A percentile compares a stretch with the other conserved stretches of the same genome.
Evolutionary conservation across 2,329 filamentous ascomycete species (phyloP).

Genomic region (Falciphora oryzae): DNA sequence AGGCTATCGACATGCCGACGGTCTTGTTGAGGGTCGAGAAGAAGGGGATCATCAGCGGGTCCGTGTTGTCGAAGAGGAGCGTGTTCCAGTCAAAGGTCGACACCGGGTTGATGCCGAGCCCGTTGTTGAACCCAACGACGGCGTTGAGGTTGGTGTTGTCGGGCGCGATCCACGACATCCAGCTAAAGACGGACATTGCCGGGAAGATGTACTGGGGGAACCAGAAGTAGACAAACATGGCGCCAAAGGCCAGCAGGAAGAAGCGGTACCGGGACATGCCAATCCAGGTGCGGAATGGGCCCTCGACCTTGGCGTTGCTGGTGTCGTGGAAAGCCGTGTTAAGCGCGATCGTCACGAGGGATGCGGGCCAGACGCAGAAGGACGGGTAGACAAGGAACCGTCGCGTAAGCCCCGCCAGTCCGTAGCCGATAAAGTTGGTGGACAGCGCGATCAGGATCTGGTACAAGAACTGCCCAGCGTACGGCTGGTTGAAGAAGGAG

Average conservation of each 20-base stretch:
- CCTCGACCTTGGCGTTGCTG: conserved; percentile 28
- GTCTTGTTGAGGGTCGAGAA: conserved; percentile 59
- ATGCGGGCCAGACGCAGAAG: conserved; percentile 46
- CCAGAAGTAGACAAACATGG: conserved; percentile 48
- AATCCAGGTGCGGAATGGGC: conserved; percentile 36
- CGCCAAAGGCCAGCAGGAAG: conserved; percentile 35
- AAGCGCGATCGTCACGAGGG: conserved; percentile 40
- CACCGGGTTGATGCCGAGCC: conserved; percentile 29
- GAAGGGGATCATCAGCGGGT: conserved; percentile 38
- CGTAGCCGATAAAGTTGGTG: conserved; percentile 51
- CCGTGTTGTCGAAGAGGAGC: conserved; percentile 18
- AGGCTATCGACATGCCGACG: conserved; percentile 48
- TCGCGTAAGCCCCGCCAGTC: conserved; percentile 43
- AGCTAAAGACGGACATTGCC: conserved; percentile 41
- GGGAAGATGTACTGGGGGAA: conserved; percentile 44
- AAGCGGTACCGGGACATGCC: conserved; percentile 38
- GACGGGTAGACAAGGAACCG: conserved; percentile 47
- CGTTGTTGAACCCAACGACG: conserved; percentile 28
- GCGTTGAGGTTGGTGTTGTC: conserved; percentile 26
- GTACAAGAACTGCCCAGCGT: conserved; percentile 41
- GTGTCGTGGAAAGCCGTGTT: conserved; percentile 42
- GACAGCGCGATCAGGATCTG: conserved; percentile 44
- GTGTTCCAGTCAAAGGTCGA: conserved; percentile 37
- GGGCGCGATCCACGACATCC: conserved; percentile 49
- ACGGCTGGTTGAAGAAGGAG: conserved; percentile 43